phyloP scores from a whole-genome alignment of 257 asterid species.

The Przewalskia tangutica region DNA sequence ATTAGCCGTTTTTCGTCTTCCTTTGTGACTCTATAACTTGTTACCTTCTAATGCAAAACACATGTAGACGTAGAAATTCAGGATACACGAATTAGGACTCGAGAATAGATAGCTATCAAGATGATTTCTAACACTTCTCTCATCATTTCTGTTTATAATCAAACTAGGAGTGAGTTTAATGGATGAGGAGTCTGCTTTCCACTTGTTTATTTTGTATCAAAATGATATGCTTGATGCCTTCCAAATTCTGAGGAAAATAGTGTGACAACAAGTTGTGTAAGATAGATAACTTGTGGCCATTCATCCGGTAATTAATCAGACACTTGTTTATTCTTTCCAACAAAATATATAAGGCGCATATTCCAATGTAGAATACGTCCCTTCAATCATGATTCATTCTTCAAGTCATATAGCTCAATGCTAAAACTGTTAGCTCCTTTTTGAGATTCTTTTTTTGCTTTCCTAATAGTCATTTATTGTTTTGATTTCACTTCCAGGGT shows the following conservation, averaged over 20 bases:
- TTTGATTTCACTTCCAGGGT: slow-evolving; percentile 35
- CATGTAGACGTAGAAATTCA: background rate
- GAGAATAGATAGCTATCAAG: background rate
- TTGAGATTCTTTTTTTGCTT: background rate
- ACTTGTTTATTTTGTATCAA: background rate
- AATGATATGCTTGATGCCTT: background rate
- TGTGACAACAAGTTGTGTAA: background rate
- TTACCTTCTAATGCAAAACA: background rate
- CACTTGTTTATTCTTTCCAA: background rate
- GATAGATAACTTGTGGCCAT: background rate
- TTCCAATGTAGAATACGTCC: background rate
- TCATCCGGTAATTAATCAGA: background rate
- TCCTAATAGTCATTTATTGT: background rate
- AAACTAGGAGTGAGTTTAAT: background rate
- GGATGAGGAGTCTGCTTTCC: background rate
- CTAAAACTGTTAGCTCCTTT: background rate
- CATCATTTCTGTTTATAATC: background rate
- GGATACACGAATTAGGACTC: background rate
- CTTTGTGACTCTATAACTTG: background rate
- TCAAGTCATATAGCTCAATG: background rate
- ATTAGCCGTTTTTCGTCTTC: background rate
- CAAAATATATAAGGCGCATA: background rate
- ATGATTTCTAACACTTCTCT: background rate
- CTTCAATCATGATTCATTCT: background rate
- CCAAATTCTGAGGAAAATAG: background rate